Evolutionary conservation across 2,329 filamentous ascomycete species (phyloP).

Genomic region (Pestalotiopsis sp.): DNA sequence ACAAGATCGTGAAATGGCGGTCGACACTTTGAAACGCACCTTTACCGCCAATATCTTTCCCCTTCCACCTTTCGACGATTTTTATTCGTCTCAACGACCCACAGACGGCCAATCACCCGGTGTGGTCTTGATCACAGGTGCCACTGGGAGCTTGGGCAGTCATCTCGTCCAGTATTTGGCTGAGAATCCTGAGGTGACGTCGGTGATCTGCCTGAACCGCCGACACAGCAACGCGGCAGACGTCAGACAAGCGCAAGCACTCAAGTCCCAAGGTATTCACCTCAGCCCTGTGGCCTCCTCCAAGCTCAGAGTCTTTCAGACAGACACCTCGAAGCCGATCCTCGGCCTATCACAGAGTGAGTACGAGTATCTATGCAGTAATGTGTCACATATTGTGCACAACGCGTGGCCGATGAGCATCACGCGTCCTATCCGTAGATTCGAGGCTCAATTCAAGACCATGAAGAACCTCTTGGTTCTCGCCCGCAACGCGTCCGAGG

Average conservation of each 20-base stretch:
- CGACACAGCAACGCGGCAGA: slow-evolving; percentile 18
- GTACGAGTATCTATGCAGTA: slow-evolving; percentile 38
- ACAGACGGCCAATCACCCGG: not conserved
- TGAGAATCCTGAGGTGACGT: slow-evolving; percentile 23
- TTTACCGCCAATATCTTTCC: not conserved
- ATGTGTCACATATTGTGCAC: slow-evolving; percentile 52
- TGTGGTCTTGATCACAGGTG: slow-evolving; percentile 39
- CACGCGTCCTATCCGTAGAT: slow-evolving; percentile 37
- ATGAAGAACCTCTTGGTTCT: slow-evolving; percentile 50
- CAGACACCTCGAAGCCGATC: slow-evolving; percentile 39
- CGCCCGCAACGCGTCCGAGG: slow-evolving; percentile 31
- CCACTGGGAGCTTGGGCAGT: slow-evolving; percentile 38
- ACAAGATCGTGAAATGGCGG: slow-evolving; percentile 17
- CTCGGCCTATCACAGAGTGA: slow-evolving; percentile 41
- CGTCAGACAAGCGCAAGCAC: slow-evolving; percentile 16
- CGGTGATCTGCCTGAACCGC: slow-evolving; percentile 49
- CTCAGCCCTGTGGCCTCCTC: slow-evolving; percentile 13
- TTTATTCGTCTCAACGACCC: no score
- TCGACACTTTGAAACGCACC: slow-evolving; percentile 29
- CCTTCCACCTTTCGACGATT: not conserved
- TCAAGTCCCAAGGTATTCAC: slow-evolving; percentile 14
- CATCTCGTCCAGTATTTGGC: slow-evolving; percentile 36
- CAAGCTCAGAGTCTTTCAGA: slow-evolving; percentile 43
- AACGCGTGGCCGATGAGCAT: slow-evolving; percentile 54
- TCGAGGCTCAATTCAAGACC: slow-evolving; percentile 44